Evolutionary conservation across 176 grass and related monocot genomes (phyloP), one percentile per base, ranked within the genome.

Genomic region (Lolium multiflorum): DNA sequence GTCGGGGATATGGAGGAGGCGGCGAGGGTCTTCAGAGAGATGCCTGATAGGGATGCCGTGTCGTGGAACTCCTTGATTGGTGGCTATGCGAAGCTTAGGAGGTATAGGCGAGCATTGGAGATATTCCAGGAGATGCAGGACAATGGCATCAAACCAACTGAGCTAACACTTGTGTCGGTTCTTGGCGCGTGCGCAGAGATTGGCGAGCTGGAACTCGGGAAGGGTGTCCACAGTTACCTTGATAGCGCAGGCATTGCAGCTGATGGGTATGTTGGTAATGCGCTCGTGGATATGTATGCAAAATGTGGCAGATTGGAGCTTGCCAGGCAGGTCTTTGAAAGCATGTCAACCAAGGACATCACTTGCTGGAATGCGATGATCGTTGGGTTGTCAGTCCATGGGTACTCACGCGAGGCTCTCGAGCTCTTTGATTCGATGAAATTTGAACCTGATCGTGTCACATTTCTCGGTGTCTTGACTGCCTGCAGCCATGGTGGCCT

Each of bases 31-130:
- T 93, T 98, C 28, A 54, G 61, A 0, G 80, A 87, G 51, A 95
- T 95, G 87, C 85, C 85, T 9, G 63, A 92, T 18, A 89, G 77
- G 84, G 93, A 95, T 50, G 73, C 55, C 0, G 63, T 89, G 18
- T 95, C 89, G 5, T 98, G 93, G 95, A 93, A 92, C 76, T 90
- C 93, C 39, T 71, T 95, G 57, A 95, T 98, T 18, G 80, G 87
- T 8, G 85, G 89, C 24, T 93, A 89, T 84, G 70, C 38, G 65
- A 92, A 63, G 51, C 50, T 76, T 37, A 61, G 83, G 71, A 90
- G 76, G 16, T 77, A 93, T 73, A 38, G 9, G 3, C 11, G 13
- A 28, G 91, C 89, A 5, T 72, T 97, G 37, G 64, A 70, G 9
- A 15, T 90, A 46, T 97, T 94, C 25, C 64, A 47, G 60, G 90